Conservation (phyloP, 768 basidiomycete genomes). For the Terana coerulea region DNA sequence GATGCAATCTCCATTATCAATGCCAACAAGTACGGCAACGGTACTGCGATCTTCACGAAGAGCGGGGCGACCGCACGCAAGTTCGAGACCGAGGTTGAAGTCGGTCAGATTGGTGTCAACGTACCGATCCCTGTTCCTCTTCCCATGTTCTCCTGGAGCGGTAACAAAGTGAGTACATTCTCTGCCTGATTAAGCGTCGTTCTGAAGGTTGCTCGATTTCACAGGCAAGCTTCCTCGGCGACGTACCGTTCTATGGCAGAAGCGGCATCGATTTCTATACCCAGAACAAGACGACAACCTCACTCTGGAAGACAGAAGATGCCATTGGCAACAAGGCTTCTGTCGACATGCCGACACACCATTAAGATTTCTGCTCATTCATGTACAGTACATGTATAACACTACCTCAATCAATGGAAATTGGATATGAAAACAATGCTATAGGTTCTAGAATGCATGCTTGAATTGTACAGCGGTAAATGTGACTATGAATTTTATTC, state of each 20-base stretch:
- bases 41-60: constrained; percentile 94
- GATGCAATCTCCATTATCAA: constrained; percentile 91
- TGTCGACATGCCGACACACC: constrained; percentile 82
- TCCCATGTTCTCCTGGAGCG: constrained; percentile 96
- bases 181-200: not conserved
- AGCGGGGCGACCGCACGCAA: constrained; percentile 92
- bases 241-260: constrained; percentile 90
- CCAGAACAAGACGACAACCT: constrained; percentile 94
- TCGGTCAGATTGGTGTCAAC: constrained; percentile 93
- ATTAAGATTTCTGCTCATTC: constrained; percentile 38
- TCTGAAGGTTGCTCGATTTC: constrained; percentile 1
- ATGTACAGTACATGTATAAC: not conserved
- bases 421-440: too few relatives aligned
- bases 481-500: not conserved
- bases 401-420: not conserved
- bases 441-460: too few relatives aligned
- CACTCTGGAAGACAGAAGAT: constrained; percentile 89
- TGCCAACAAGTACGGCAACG: constrained; percentile 87
- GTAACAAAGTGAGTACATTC: constrained; percentile 63
- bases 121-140: constrained; percentile 90
- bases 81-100: constrained; percentile 85
- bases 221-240: constrained; percentile 74
- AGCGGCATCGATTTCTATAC: constrained; percentile 96
- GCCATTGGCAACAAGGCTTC: constrained; percentile 76
- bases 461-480: not conserved